Percentiles rank a stretch among this genome's conserved stretches.
These are phyloP conservation scores for Solanum okadae DNA, from an alignment of 257 asterid species.

Conservation along the genomic window DNA sequence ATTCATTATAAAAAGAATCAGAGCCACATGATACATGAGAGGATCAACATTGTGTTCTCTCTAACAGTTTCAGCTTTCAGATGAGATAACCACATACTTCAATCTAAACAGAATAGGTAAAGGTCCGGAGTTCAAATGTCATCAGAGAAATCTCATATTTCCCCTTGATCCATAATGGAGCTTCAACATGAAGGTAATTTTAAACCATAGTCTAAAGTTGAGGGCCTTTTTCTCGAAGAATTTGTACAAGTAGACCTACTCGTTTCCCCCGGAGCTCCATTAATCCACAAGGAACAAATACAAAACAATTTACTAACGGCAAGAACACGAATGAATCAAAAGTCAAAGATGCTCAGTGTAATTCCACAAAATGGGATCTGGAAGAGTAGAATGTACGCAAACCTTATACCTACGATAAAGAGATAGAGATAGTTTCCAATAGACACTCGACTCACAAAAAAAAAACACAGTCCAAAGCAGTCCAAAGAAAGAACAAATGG, in stretches of 20 bases:
- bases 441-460: not conserved
- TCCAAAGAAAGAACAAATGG: not conserved
- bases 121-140: not conserved
- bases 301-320: not conserved
- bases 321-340: not conserved
- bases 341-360: not conserved
- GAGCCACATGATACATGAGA: not conserved
- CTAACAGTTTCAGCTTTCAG: not conserved
- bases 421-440: no score
- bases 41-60: not conserved
- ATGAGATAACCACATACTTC: not conserved
- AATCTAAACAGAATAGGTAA: not conserved
- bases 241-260: not conserved
- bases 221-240: not conserved
- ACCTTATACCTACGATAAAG: accelerated
- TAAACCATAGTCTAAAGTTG: not conserved
- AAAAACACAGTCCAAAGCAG: not conserved
- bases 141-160: not conserved
- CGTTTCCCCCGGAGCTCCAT: not conserved
- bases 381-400: not conserved
- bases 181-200: not conserved
- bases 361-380: not conserved
- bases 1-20: not conserved
- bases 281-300: not conserved
- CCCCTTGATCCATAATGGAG: not conserved